These are phyloP conservation scores for Debaryomyces nepalensis DNA, from an alignment of 1,139 yeast species.

Conservation along the genomic window DNA sequence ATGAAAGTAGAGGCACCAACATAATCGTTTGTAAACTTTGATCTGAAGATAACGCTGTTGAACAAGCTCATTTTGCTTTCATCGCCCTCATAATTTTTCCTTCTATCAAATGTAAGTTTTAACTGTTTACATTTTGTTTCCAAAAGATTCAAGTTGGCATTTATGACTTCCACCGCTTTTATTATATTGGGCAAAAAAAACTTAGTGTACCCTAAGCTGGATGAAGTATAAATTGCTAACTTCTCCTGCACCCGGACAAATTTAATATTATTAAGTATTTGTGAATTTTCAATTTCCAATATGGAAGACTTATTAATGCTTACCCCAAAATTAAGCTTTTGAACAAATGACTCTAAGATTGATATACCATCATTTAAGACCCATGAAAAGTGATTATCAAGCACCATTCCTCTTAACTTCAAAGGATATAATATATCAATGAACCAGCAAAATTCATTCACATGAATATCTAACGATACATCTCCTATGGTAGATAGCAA, in stretches of 20 bases:
- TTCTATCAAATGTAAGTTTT: background rate
- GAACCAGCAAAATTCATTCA: conserved; percentile 28
- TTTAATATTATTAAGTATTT: conserved; percentile 28
- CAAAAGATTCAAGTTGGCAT: conserved; percentile 20
- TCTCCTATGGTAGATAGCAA: conserved; percentile 9
- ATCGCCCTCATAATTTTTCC: background rate
- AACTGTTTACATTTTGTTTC: conserved; percentile 21
- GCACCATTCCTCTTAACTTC: conserved; percentile 21
- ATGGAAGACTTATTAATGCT: conserved; percentile 21
- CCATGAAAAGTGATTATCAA: conserved; percentile 24
- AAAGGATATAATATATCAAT: conserved; percentile 27
- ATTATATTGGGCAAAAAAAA: conserved; percentile 35
- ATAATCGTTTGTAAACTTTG: conserved; percentile 39
- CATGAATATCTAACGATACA: conserved; percentile 24
- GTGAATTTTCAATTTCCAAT: conserved; percentile 38
- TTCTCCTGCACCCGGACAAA: conserved; percentile 21
- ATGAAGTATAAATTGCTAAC: conserved; percentile 21
- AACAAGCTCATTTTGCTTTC: background rate
- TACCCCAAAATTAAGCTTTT: conserved; percentile 20
- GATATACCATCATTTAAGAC: conserved; percentile 21
- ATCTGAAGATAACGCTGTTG: conserved; percentile 27
- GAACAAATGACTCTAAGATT: conserved; percentile 26
- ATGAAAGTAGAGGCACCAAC: conserved; percentile 39
- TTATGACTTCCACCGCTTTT: conserved; percentile 24
- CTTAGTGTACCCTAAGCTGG: conserved; percentile 41